phyloP scores from a whole-genome alignment of 176 grass and related monocot genomes.

The Oryza meridionalis region DNA sequence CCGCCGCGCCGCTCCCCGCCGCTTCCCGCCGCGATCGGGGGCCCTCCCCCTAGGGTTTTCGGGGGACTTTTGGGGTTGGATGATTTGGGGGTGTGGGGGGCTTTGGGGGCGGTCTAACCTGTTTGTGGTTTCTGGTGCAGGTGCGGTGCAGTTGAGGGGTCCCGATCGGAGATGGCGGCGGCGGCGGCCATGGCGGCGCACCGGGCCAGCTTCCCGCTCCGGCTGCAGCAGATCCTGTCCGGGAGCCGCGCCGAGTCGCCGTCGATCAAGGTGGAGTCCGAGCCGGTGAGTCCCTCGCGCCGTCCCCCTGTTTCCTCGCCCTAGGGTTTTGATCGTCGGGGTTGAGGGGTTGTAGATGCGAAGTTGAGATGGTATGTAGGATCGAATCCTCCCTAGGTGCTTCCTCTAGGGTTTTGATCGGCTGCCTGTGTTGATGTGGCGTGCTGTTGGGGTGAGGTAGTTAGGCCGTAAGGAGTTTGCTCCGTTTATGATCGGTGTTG shows the following conservation, averaged over 20 bases:
- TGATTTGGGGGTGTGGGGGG: background rate
- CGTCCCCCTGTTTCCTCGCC: background rate
- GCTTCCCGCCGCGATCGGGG: slow-evolving; percentile 43
- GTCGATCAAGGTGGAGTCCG: slow-evolving; percentile 84
- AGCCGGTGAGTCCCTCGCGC: slow-evolving; percentile 60
- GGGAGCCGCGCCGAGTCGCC: slow-evolving; percentile 72
- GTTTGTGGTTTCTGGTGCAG: slow-evolving; percentile 31
- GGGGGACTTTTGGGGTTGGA: slow-evolving; percentile 6
- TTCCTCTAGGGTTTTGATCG: slow-evolving; percentile 47
- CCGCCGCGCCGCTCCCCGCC: background rate
- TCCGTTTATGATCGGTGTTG: slow-evolving; percentile 13
- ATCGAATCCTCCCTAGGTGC: background rate
- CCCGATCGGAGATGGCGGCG: slow-evolving; percentile 45
- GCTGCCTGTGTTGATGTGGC: background rate
- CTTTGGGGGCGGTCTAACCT: background rate
- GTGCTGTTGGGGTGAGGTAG: background rate
- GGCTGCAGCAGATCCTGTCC: slow-evolving; percentile 91
- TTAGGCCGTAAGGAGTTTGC: background rate
- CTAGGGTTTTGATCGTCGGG: slow-evolving; percentile 41
- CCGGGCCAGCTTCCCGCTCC: slow-evolving; percentile 84
- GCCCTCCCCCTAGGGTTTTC: slow-evolving; percentile 47
- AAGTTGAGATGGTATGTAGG: background rate
- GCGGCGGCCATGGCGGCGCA: slow-evolving; percentile 73
- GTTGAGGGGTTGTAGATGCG: background rate
- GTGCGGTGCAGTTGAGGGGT: slow-evolving; percentile 52